Conservation (phyloP, 176 grass and related monocot species). For the Oropetium thomaeum region DNA sequence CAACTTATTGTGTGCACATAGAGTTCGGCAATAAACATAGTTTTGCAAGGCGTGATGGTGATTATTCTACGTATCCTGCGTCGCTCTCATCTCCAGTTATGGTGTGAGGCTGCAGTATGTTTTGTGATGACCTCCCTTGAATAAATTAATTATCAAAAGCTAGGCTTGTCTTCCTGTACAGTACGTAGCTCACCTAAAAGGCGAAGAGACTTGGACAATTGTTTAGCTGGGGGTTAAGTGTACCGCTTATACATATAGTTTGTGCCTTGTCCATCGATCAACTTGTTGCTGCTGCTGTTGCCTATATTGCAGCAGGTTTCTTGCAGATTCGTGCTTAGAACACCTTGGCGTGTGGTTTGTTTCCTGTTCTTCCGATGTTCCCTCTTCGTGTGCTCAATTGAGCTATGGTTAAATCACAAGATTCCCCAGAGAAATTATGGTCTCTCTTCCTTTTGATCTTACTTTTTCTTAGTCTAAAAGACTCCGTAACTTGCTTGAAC, state of each 20-base stretch:
- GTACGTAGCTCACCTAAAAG: slow-evolving; percentile 9
- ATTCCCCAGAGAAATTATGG: neutral
- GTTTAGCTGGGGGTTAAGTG: neutral
- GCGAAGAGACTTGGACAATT: neutral
- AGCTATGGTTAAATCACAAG: neutral
- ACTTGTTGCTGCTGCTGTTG: neutral
- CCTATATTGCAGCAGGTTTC: slow-evolving; percentile 25
- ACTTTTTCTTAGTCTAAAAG: neutral
- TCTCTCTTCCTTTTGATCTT: neutral
- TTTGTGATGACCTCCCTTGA: neutral
- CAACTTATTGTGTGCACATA: slow-evolving; percentile 18
- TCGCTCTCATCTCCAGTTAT: slow-evolving; percentile 28
- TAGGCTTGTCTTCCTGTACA: neutral
- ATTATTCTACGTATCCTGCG: neutral
- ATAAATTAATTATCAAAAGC: neutral
- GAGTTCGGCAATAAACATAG: slow-evolving; percentile 1
- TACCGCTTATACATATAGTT: slow-evolving; percentile 5
- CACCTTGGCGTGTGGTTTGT: neutral
- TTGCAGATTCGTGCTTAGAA: slow-evolving; percentile 9
- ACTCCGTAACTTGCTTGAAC: neutral
- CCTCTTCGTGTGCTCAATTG: neutral
- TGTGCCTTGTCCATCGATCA: slow-evolving; percentile 1
- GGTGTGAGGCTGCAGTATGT: neutral
- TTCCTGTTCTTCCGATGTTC: neutral
- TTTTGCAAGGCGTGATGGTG: neutral